Evolutionary conservation across 495 filamentous ascomycete species (phyloP).

Genomic region (Pyrenula massariospora): DNA sequence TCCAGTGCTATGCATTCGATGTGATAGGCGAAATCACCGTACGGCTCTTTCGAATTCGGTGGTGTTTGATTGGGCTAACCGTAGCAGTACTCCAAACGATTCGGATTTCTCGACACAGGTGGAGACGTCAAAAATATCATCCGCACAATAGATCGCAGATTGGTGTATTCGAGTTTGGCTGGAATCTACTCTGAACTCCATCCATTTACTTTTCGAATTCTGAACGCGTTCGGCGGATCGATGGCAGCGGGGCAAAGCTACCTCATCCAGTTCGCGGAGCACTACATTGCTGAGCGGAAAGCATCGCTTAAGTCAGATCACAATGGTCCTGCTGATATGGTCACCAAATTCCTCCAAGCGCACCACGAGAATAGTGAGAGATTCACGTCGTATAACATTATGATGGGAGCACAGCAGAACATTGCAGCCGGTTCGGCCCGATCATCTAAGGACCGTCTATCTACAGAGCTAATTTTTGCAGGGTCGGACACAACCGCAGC

Average conservation of each 20-base stretch:
- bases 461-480: no score
- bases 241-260: slow-evolving; percentile 27
- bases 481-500: slow-evolving; percentile 44
- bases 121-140: slow-evolving; percentile 41
- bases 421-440: slow-evolving; percentile 25
- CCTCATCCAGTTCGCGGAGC: slow-evolving; percentile 29
- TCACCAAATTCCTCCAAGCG: slow-evolving; percentile 46
- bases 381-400: slow-evolving; percentile 35
- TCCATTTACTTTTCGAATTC: slow-evolving; percentile 22
- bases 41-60: slow-evolving; percentile 33
- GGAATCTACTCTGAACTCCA: slow-evolving; percentile 37
- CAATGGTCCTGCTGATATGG: slow-evolving; percentile 33
- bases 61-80: background rate
- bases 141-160: slow-evolving; percentile 24
- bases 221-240: slow-evolving; percentile 28
- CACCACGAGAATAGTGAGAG: slow-evolving; percentile 44
- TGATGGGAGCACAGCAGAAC: slow-evolving; percentile 38
- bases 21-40: slow-evolving; percentile 57
- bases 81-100: slow-evolving; percentile 27
- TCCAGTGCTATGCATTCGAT: slow-evolving; percentile 73
- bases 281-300: slow-evolving; percentile 21
- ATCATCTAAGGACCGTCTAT: no score
- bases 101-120: slow-evolving; percentile 49
- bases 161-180: slow-evolving; percentile 38
- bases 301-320: slow-evolving; percentile 6